These are phyloP conservation scores for Blastocystis hominis DNA, from an alignment of 352 stramenopile genomes.

Conservation along the genomic window DNA sequence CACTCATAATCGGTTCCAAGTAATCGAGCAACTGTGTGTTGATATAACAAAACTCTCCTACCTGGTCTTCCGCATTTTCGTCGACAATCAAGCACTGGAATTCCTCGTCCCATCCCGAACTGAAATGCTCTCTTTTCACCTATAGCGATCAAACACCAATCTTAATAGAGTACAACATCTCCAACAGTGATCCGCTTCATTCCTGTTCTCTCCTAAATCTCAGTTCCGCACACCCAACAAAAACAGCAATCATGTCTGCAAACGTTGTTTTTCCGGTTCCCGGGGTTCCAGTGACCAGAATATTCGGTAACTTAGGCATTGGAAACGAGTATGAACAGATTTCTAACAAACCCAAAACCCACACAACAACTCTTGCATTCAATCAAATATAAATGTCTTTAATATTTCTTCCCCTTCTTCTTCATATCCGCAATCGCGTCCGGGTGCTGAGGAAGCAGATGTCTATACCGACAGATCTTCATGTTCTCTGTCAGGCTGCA, in stretches of 20 bases:
- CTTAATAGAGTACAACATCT: conserved; percentile 65
- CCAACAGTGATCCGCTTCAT: conserved; percentile 73
- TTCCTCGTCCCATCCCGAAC: conserved; percentile 73
- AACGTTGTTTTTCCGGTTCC: conserved; percentile 78
- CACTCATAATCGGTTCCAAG: conserved; percentile 73
- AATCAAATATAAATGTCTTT: not conserved
- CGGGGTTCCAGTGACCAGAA: conserved; percentile 76
- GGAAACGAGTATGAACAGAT: not conserved
- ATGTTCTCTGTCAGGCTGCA: not conserved
- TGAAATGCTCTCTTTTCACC: conserved; percentile 70
- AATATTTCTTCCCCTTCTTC: not conserved
- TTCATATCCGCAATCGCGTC: conserved; percentile 22
- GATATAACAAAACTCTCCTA: not conserved
- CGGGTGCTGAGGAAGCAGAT: conserved; percentile 40
- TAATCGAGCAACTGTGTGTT: conserved; percentile 67
- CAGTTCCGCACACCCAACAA: not conserved
- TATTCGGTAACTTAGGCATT: conserved; percentile 67
- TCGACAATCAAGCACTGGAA: conserved; percentile 78
- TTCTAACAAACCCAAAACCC: not conserved
- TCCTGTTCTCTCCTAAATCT: conserved; percentile 67
- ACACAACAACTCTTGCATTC: not conserved
- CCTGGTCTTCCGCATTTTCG: conserved; percentile 69
- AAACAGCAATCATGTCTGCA: conserved; percentile 69
- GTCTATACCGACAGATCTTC: conserved; percentile 39
- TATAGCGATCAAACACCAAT: not conserved